Evolutionary conservation across 2,329 filamentous ascomycete species (phyloP).

Genomic region (Fusarium sp.): DNA sequence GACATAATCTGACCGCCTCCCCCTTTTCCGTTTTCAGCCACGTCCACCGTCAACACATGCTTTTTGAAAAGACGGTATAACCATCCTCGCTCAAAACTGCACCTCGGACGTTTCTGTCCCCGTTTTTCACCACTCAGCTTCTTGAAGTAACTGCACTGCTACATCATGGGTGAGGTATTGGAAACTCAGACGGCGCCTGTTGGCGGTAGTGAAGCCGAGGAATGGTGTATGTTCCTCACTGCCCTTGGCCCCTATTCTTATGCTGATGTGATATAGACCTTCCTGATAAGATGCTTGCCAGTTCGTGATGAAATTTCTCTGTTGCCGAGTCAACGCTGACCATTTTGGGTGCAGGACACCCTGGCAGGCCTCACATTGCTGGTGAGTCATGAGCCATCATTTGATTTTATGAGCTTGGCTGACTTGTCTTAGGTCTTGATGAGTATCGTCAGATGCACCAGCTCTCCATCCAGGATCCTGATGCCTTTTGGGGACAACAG

Average conservation of each 20-base stretch:
- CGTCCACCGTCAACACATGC: not conserved
- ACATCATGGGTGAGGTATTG: constrained; percentile 26
- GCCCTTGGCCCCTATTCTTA: not conserved
- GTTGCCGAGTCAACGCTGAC: constrained; percentile 11
- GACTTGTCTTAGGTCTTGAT: constrained; percentile 60
- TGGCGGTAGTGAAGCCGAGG: constrained; percentile 16
- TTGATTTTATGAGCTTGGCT: not conserved
- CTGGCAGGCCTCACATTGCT: constrained; percentile 35
- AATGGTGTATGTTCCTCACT: constrained; percentile 30
- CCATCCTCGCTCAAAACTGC: constrained; percentile 4
- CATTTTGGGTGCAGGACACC: constrained; percentile 23
- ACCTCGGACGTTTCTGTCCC: not conserved
- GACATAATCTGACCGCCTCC: constrained; percentile 25
- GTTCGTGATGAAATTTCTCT: constrained; percentile 20
- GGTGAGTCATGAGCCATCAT: constrained; percentile 10
- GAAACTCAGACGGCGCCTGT: not conserved
- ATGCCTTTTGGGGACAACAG: constrained; percentile 86
- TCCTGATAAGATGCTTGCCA: constrained; percentile 37
- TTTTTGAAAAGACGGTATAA: constrained; percentile 13
- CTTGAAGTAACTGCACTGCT: not conserved
- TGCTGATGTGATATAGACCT: constrained; percentile 17
- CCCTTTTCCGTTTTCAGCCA: constrained; percentile 37
- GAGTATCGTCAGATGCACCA: constrained; percentile 73
- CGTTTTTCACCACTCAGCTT: not conserved
- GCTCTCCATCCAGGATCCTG: constrained; percentile 86